These are phyloP conservation scores for Begonia masoniana DNA, from an alignment of 306 rosid species.

Conservation along the genomic window DNA sequence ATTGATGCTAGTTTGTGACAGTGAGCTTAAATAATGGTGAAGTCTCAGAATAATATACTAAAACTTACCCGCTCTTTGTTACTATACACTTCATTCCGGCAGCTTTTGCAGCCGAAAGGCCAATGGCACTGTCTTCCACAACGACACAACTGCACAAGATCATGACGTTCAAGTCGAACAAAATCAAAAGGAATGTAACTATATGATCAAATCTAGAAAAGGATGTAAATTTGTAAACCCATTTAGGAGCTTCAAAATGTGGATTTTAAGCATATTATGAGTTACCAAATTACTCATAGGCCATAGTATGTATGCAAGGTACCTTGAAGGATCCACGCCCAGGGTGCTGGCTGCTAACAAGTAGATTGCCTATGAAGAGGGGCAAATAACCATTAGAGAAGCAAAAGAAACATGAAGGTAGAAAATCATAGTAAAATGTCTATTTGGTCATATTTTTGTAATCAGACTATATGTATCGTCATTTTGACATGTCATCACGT, in stretches of 20 bases:
- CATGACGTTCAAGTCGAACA: not conserved
- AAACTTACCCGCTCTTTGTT: constrained; percentile 75
- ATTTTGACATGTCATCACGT: not conserved
- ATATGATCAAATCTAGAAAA: no score
- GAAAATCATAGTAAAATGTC: not conserved
- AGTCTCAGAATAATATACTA: not conserved
- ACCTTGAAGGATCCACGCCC: constrained; percentile 86
- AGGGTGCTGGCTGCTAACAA: constrained; percentile 72
- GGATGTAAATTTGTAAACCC: not conserved
- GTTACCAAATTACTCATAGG: not conserved
- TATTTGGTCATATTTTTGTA: not conserved
- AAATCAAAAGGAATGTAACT: no score
- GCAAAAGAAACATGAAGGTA: not conserved
- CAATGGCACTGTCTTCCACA: constrained; percentile 90
- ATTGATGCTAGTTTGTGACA: no score
- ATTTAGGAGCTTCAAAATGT: not conserved
- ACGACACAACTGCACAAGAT: constrained; percentile 71
- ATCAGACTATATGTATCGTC: no score
- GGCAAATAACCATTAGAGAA: constrained; percentile 3
- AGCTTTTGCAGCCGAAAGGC: constrained; percentile 91
- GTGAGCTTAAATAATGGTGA: not conserved
- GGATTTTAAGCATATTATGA: no score
- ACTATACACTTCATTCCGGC: constrained; percentile 92
- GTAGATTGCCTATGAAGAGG: constrained; percentile 79
- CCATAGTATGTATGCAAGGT: constrained; percentile 8